Evolutionary conservation across 2,329 filamentous ascomycete species (phyloP).

Genomic region (Drechmeria coniospora): DNA sequence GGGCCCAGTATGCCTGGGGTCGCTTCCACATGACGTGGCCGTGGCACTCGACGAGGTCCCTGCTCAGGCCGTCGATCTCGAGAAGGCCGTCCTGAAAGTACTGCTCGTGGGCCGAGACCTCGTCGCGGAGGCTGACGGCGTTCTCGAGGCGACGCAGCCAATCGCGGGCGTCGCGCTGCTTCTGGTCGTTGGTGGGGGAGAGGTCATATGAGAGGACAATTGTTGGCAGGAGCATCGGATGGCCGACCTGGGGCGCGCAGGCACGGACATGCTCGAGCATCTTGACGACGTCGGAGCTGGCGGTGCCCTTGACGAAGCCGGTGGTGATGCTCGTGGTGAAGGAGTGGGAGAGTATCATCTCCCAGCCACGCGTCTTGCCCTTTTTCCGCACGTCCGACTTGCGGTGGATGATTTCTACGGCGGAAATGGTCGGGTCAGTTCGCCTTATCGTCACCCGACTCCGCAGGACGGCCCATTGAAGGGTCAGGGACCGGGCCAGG

Average conservation of each 20-base stretch:
- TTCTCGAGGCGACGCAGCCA: conserved; percentile 47
- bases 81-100: conserved; percentile 37
- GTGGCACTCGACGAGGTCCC: conserved; percentile 48
- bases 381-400: conserved; percentile 54
- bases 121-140: conserved; percentile 43
- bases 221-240: conserved; percentile 42
- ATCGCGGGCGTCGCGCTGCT: conserved; percentile 46
- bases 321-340: conserved; percentile 40
- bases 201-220: conserved; percentile 45
- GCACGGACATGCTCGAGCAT: conserved; percentile 33
- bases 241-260: conserved; percentile 33
- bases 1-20: conserved; percentile 43
- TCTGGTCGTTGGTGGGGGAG: conserved; percentile 38
- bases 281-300: conserved; percentile 35
- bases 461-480: too few species aligned
- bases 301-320: conserved; percentile 46
- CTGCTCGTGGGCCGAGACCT: conserved; percentile 39
- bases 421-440: not conserved
- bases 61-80: conserved; percentile 44
- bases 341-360: conserved; percentile 45
- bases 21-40: conserved; percentile 47
- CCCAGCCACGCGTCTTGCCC: conserved; percentile 47
- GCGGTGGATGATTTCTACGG: conserved; percentile 42
- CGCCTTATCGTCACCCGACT: conserved; percentile 1
- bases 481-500: too few species aligned